A percentile compares a stretch with the other conserved stretches of the same genome.
phyloP scores from a whole-genome alignment of 1,139 yeast genomes.

The Lodderomyces margitis region DNA sequence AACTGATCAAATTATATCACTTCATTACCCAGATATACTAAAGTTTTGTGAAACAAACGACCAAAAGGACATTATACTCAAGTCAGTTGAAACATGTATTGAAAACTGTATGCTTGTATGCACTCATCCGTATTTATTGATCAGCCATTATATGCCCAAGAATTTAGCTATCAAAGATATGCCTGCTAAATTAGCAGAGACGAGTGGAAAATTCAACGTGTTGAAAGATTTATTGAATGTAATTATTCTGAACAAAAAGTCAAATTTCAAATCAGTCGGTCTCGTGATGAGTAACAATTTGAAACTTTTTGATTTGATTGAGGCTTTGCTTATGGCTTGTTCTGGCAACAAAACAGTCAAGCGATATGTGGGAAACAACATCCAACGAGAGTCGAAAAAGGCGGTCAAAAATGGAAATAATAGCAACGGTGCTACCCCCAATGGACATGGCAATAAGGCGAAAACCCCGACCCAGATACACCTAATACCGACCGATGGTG shows the following conservation, averaged over 20 bases:
- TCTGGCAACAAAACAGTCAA: conserved; percentile 53
- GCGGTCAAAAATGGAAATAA: conserved; percentile 16
- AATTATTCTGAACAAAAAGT: conserved; percentile 26
- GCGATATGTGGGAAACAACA: conserved; percentile 62
- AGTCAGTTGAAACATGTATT: conserved; percentile 70
- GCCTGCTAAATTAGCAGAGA: conserved; percentile 70
- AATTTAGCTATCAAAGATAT: conserved; percentile 74
- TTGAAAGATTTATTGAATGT: conserved; percentile 57
- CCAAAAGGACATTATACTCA: conserved; percentile 56
- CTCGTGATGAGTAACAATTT: conserved; percentile 36
- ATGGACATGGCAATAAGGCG: neutral
- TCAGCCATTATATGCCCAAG: conserved; percentile 85
- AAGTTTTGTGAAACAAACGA: conserved; percentile 76
- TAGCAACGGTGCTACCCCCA: conserved; percentile 5
- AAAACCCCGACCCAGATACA: conserved; percentile 28
- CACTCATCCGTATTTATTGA: conserved; percentile 83
- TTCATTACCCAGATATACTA: conserved; percentile 87
- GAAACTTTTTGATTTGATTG: conserved; percentile 69
- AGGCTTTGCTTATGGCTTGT: conserved; percentile 71
- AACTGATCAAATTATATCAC: conserved; percentile 88
- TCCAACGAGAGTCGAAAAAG: conserved; percentile 38
- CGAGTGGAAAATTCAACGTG: conserved; percentile 83
- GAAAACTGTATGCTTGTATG: conserved; percentile 75
- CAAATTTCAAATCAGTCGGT: conserved; percentile 38
- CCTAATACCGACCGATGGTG: conserved; percentile 45